Percentiles rank a stretch among this genome's conserved stretches.
Conservation (phyloP, 352 stramenopile genomes). For the Phytophthora rubi region DNA sequence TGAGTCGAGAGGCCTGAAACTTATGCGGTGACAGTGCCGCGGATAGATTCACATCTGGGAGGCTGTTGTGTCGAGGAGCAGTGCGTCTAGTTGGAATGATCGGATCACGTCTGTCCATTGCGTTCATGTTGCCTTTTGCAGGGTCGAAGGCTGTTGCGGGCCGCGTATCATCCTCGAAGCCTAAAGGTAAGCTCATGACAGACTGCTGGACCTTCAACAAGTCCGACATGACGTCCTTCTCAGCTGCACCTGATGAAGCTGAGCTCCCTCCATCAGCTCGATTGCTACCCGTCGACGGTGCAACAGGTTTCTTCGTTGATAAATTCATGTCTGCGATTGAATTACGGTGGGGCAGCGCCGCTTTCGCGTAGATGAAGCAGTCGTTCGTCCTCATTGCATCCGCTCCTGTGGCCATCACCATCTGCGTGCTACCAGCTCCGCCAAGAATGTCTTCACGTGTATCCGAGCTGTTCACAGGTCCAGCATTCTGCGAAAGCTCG, state of each 20-base stretch:
- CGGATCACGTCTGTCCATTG: neutral
- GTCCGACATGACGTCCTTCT: constrained; percentile 19
- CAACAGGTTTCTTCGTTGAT: constrained; percentile 18
- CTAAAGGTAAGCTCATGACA: constrained; percentile 31
- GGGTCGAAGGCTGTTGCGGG: neutral
- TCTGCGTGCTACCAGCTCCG: constrained; percentile 2
- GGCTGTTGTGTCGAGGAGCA: constrained; percentile 17
- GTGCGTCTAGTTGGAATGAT: constrained; percentile 6
- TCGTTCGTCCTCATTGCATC: constrained; percentile 27
- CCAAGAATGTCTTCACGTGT: constrained; percentile 7
- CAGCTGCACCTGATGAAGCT: neutral
- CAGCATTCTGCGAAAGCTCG: neutral
- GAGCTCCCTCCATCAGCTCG: neutral
- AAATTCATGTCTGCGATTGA: constrained; percentile 1
- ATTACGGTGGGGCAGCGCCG: constrained; percentile 37
- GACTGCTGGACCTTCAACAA: constrained; percentile 41
- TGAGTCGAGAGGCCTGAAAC: constrained; percentile 3
- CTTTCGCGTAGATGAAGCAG: constrained; percentile 61
- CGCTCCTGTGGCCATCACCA: constrained; percentile 23
- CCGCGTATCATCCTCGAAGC: constrained; percentile 24
- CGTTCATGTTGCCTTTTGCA: neutral
- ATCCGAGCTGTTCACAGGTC: neutral
- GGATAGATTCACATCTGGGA: constrained; percentile 7
- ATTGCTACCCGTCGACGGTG: constrained; percentile 2
- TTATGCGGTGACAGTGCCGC: neutral